A percentile compares a stretch with the other conserved stretches of the same genome.
phyloP scores from a whole-genome alignment of 371 early-diverging fungal species.

The Zopfochytrium polystomum region DNA sequence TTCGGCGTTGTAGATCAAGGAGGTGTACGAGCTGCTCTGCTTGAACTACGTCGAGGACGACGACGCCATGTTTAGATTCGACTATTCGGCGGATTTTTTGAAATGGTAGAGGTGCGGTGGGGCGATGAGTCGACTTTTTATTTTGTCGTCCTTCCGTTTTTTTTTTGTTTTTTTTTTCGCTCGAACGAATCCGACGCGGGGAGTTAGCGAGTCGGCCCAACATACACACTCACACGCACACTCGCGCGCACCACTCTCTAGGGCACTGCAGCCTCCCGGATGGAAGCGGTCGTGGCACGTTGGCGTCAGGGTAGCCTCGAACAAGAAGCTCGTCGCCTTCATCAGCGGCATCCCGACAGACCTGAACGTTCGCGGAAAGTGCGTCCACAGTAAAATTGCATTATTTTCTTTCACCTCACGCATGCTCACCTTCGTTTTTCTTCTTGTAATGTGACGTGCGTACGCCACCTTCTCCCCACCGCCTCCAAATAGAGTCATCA shows the following conservation, averaged over 20 bases:
- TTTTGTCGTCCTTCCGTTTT: neutral
- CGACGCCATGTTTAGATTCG: conserved; percentile 92
- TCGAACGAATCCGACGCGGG: neutral
- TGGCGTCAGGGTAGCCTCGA: conserved; percentile 83
- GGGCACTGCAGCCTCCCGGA: conserved; percentile 92
- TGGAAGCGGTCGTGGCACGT: conserved; percentile 84
- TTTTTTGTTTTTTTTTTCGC: neutral
- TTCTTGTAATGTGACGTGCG: neutral
- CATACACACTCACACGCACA: too few relatives aligned
- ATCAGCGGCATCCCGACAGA: conserved; percentile 89
- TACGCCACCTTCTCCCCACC: neutral
- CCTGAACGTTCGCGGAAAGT: conserved; percentile 67
- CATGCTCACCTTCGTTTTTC: neutral
- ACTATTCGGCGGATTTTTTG: conserved; percentile 86
- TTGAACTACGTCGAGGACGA: conserved; percentile 95
- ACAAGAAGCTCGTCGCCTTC: conserved; percentile 88
- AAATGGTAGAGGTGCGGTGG: conserved; percentile 63
- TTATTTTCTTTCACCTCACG: neutral
- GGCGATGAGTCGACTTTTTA: neutral
- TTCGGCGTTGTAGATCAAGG: conserved; percentile 56
- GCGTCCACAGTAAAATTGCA: conserved; percentile 32
- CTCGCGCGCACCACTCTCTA: too few relatives aligned
- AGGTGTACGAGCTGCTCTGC: conserved; percentile 81
- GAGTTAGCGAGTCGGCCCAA: too few relatives aligned
- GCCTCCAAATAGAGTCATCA: conserved; percentile 18